phyloP scores from a whole-genome alignment of 179 eudicot species.

The Beta macrorhiza region DNA sequence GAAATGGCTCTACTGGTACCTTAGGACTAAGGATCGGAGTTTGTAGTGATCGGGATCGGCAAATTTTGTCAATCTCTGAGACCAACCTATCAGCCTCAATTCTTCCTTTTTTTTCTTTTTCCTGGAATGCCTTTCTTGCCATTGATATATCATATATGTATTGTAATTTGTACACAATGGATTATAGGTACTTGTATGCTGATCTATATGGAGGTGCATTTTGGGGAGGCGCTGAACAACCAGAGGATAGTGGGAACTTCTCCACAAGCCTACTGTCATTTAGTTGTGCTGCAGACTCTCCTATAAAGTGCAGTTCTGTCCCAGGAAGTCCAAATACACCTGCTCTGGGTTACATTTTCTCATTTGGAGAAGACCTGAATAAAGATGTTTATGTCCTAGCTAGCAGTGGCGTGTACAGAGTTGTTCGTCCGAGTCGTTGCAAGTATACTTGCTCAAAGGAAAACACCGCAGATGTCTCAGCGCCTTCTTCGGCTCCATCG shows the following conservation, averaged over 20 bases:
- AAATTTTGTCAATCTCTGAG: too few relatives aligned
- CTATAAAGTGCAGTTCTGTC: slow-evolving; percentile 47
- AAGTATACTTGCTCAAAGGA: slow-evolving; percentile 59
- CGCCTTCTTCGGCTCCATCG: slow-evolving; percentile 25
- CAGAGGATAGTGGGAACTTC: slow-evolving; percentile 67
- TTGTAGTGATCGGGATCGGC: too few relatives aligned
- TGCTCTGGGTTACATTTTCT: slow-evolving; percentile 59
- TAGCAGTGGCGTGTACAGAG: slow-evolving; percentile 71
- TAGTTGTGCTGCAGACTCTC: slow-evolving; percentile 64
- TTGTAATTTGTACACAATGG: neutral
- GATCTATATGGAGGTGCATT: slow-evolving; percentile 64
- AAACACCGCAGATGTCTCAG: slow-evolving; percentile 28
- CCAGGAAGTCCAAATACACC: slow-evolving; percentile 52
- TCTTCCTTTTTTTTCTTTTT: too few relatives aligned
- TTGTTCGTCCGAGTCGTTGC: slow-evolving; percentile 71
- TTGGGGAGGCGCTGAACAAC: slow-evolving; percentile 71
- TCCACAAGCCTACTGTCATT: slow-evolving; percentile 40
- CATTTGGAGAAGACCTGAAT: slow-evolving; percentile 67
- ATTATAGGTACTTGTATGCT: slow-evolving; percentile 63
- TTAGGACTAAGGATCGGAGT: too few relatives aligned
- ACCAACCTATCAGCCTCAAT: too few relatives aligned
- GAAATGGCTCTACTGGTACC: too few relatives aligned
- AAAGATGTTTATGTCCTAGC: slow-evolving; percentile 60
- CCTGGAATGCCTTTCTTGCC: too few relatives aligned
- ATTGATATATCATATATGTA: too few relatives aligned